Conservation (phyloP, 1,139 yeast species). For the Protomyces arabidopsidicola region DNA sequence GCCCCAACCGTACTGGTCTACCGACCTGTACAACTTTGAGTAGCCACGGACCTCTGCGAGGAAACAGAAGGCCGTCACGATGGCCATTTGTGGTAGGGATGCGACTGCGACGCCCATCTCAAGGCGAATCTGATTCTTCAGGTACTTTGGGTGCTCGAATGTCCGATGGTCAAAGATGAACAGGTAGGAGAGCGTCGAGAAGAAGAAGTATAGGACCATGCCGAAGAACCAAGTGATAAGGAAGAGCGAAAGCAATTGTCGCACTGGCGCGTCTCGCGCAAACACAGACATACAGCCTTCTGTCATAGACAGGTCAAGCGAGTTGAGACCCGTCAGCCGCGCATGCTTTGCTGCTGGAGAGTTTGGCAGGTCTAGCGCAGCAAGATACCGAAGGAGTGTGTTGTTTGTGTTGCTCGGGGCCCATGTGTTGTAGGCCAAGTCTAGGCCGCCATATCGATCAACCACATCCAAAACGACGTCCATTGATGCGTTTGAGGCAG, state of each 20-base stretch:
- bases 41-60: slow-evolving; percentile 75
- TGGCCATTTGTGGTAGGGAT: slow-evolving; percentile 85
- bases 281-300: slow-evolving; percentile 3
- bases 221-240: slow-evolving; percentile 78
- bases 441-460: slow-evolving; percentile 19
- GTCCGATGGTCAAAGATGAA: slow-evolving; percentile 80
- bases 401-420: slow-evolving; percentile 11
- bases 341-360: neutral
- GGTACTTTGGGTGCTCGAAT: slow-evolving; percentile 91
- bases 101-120: slow-evolving; percentile 74
- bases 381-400: slow-evolving; percentile 9
- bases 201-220: slow-evolving; percentile 67
- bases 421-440: slow-evolving; percentile 4
- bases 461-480: slow-evolving; percentile 16
- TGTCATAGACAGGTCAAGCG: neutral
- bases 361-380: neutral
- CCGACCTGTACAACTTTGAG: slow-evolving; percentile 67
- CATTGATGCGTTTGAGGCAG: neutral
- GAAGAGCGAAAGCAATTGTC: slow-evolving; percentile 67
- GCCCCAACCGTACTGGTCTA: slow-evolving; percentile 63
- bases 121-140: slow-evolving; percentile 82
- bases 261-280: slow-evolving; percentile 60
- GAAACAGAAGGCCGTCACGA: slow-evolving; percentile 85
- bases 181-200: slow-evolving; percentile 68
- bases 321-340: neutral